Base-by-base conservation (phyloP, 2,329 filamentous ascomycete species). In the Penicillium sp. region DNA sequence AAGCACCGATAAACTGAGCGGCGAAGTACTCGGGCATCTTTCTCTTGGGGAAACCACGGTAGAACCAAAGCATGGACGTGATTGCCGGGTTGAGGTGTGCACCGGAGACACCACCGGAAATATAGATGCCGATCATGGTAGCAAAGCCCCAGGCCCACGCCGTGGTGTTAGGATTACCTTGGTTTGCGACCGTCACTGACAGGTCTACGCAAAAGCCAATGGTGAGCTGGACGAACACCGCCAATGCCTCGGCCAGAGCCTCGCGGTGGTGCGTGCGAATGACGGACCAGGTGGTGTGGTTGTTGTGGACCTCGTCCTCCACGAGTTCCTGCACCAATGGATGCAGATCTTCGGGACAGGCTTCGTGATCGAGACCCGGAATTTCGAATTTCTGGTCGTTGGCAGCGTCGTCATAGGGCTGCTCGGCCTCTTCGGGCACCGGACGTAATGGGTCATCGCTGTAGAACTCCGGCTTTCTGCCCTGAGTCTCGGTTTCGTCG, bases 81-180 rank as follows among this genome's bases (percentile, higher is more conserved):
- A 73, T 62, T 7, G 63, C 58, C 0, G 70, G 71, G 34, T 73
- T 73, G 13, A 73, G 58, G 37, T 73, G 70, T 3, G 68, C 71
- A 36, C 71, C 70, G 4, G 70, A 73, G 13, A 73, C 65, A 38
- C 70, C 71, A 64, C 70, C 70, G 14, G 66, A 69, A 23, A 73
- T 65, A 43, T 73, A 72, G 46, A 74, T 72, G 7, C 60, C 71
- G 20, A 71, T 62, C 72, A 79, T 80, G 15, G 71, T 70, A 1
- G 72, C 75, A 10, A 79, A 63, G 2, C 76, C 77, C 77, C 76
- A 80, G 4, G 70, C 67, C 66, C 64, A 71, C 17, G 59, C 55
- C 3, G 68, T 66, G 7, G 70, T 69, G 45, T 69, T 65, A 3
- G 70, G 69, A 20, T 72, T 75, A 2, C 67, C 68, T 1, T 62